These are phyloP conservation scores for Croton laevigatus DNA, from an alignment of 441 rosid species.

Conservation along the genomic window DNA sequence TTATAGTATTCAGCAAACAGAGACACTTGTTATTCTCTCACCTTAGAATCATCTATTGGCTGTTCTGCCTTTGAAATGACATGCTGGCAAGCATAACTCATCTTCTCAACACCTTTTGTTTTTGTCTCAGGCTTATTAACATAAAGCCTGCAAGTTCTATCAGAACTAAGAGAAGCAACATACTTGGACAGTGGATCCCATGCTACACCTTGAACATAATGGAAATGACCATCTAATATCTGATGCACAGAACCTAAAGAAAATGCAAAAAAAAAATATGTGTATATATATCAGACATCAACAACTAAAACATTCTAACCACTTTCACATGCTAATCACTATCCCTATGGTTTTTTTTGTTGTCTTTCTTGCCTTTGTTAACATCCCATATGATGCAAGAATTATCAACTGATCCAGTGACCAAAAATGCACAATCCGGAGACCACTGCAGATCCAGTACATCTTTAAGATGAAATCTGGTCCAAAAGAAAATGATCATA, in stretches of 20 bases:
- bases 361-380: constrained; percentile 62
- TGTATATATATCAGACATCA: constrained; percentile 15
- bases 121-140: constrained; percentile 64
- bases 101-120: constrained; percentile 58
- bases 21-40: constrained; percentile 26
- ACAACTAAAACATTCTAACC: constrained; percentile 4
- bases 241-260: constrained; percentile 82
- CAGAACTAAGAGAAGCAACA: constrained; percentile 85
- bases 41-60: constrained; percentile 58
- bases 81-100: constrained; percentile 74
- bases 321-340: background rate
- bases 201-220: constrained; percentile 98
- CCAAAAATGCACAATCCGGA: constrained; percentile 60
- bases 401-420: constrained; percentile 97
- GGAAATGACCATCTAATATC: constrained; percentile 79
- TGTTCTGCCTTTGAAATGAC: constrained; percentile 71
- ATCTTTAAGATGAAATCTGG: constrained; percentile 91
- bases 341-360: background rate
- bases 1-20: constrained; percentile 16
- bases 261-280: constrained; percentile 15
- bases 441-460: constrained; percentile 95
- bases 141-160: constrained; percentile 90
- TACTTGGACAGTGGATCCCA: constrained; percentile 90
- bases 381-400: constrained; percentile 95
- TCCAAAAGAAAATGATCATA: constrained; percentile 1